Conservation (phyloP, 2,329 filamentous ascomycete genomes). For the Alternaria gansuensis region DNA sequence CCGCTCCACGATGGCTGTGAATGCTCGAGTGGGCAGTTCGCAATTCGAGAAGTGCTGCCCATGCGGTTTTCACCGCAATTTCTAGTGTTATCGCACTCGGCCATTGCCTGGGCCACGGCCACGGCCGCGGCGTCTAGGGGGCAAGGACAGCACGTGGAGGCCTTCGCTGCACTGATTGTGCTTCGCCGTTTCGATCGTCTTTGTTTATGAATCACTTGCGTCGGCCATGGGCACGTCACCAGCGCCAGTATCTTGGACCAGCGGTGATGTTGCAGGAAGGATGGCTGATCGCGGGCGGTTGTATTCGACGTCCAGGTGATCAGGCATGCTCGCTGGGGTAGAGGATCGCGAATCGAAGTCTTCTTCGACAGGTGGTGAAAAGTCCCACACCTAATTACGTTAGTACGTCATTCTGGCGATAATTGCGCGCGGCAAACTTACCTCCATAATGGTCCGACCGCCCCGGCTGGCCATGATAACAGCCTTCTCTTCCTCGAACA, state of each 20-base stretch:
- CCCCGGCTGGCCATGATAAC: slow-evolving; percentile 90
- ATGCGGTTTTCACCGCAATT: neutral
- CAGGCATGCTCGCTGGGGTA: slow-evolving; percentile 56
- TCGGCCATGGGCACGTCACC: slow-evolving; percentile 49
- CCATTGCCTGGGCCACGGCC: neutral
- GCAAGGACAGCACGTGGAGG: neutral
- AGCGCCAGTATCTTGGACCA: slow-evolving; percentile 33
- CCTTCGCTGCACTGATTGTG: slow-evolving; percentile 9
- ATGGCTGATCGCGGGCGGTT: slow-evolving; percentile 46
- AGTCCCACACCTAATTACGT: slow-evolving; percentile 82
- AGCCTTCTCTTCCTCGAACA: slow-evolving; percentile 98
- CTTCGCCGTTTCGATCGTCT: neutral
- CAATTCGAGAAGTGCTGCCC: slow-evolving; percentile 4
- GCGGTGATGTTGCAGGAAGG: slow-evolving; percentile 36
- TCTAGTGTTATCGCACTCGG: neutral
- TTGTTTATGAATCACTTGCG: slow-evolving; percentile 28
- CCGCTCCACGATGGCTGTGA: neutral
- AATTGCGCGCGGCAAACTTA: slow-evolving; percentile 57
- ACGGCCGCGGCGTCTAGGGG: neutral
- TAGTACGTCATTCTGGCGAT: slow-evolving; percentile 31
- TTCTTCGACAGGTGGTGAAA: slow-evolving; percentile 77
- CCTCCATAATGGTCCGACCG: slow-evolving; percentile 96
- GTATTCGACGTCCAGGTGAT: slow-evolving; percentile 48
- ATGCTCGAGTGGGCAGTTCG: neutral
- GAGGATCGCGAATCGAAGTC: slow-evolving; percentile 50